Conservation (phyloP, 2,329 filamentous ascomycete genomes). For the Epichloe aotearoae region DNA sequence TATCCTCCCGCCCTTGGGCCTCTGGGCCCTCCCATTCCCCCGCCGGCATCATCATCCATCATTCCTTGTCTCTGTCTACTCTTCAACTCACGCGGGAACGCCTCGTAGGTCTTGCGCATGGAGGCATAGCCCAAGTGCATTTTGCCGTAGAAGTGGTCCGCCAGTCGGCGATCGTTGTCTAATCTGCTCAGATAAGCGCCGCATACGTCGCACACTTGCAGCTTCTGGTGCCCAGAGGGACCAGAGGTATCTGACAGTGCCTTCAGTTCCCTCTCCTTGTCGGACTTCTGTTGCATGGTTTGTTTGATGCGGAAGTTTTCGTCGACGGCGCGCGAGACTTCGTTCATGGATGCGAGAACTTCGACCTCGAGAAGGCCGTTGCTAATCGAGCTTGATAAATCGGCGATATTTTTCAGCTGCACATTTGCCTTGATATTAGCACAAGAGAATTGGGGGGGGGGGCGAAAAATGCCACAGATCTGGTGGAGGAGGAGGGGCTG, state of each 20-base stretch:
- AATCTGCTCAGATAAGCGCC: slow-evolving; percentile 85
- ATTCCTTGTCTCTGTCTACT: slow-evolving; percentile 43
- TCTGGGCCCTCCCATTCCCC: slow-evolving; percentile 28
- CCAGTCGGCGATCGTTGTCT: slow-evolving; percentile 86
- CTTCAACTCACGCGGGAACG: slow-evolving; percentile 77
- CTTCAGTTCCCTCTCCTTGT: slow-evolving; percentile 79
- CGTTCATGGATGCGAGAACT: slow-evolving; percentile 67
- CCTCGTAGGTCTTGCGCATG: slow-evolving; percentile 88
- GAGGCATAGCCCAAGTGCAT: slow-evolving; percentile 98
- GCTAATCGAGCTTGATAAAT: slow-evolving; percentile 65
- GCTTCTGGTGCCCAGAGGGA: slow-evolving; percentile 88
- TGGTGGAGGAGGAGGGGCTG: background rate
- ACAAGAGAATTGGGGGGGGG: background rate
- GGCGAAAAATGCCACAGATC: too few species aligned
- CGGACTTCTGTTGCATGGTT: slow-evolving; percentile 67
- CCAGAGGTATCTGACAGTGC: slow-evolving; percentile 83
- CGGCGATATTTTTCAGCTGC: slow-evolving; percentile 67
- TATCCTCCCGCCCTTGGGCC: slow-evolving; percentile 41
- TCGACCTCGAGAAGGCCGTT: slow-evolving; percentile 75
- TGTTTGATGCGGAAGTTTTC: slow-evolving; percentile 80
- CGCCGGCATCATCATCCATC: slow-evolving; percentile 32
- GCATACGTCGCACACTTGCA: slow-evolving; percentile 97
- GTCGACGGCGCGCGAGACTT: slow-evolving; percentile 69
- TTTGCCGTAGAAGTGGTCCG: slow-evolving; percentile 98
- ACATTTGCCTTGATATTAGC: background rate